These are phyloP conservation scores for Zalaria obscura DNA, from an alignment of 2,329 filamentous ascomycete species.

Conservation along the genomic window DNA sequence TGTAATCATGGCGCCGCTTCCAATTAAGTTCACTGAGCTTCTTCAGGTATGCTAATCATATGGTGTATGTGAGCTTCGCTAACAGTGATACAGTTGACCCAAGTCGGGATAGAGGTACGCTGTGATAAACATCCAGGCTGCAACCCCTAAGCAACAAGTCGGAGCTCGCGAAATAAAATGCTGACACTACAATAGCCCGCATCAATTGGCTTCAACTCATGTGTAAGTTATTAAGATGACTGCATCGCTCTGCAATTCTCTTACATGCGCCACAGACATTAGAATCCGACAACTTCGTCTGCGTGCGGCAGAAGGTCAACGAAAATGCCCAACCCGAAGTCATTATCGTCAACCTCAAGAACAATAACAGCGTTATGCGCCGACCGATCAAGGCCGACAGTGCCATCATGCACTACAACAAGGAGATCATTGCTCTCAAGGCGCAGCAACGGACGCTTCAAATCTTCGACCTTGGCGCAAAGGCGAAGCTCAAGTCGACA, in stretches of 20 bases:
- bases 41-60: constrained; percentile 45
- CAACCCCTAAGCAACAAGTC: constrained; percentile 7
- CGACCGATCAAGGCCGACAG: constrained; percentile 97
- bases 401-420: constrained; percentile 98
- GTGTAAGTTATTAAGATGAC: constrained; percentile 42
- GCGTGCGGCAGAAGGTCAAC: constrained; percentile 85
- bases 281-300: constrained; percentile 94
- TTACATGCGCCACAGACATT: constrained; percentile 53
- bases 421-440: constrained; percentile 92
- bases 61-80: constrained; percentile 4
- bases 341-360: constrained; percentile 95
- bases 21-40: constrained; percentile 88
- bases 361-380: constrained; percentile 87
- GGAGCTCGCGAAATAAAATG: constrained; percentile 1
- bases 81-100: constrained; percentile 6
- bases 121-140: neutral
- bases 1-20: constrained; percentile 50
- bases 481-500: constrained; percentile 91
- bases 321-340: constrained; percentile 79
- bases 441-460: constrained; percentile 88
- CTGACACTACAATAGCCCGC: constrained; percentile 31
- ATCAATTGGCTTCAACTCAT: constrained; percentile 77
- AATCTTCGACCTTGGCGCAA: constrained; percentile 88
- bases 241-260: constrained; percentile 3
- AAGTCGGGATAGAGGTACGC: neutral